Base-by-base conservation (phyloP, 1,284 basidiomycete genomes). In the Anthracocystis walkeri region DNA sequence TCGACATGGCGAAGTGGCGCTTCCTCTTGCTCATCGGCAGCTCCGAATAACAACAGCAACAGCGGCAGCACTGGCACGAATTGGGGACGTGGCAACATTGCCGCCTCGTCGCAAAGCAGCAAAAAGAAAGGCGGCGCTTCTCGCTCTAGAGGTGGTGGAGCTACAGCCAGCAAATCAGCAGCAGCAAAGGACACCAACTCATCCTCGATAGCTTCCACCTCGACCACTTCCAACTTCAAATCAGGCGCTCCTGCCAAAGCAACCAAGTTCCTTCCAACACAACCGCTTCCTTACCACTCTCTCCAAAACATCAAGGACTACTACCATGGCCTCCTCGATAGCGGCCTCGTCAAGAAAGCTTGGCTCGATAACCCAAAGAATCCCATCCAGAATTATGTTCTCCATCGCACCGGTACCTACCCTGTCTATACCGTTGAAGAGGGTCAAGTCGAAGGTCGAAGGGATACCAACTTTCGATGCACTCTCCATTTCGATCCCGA, bases 341-440 rank as follows among this genome's bases (percentile, higher is more conserved):
- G 66, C 55, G 76, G 73, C 38, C 69, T 72, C 54, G 59, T 78
- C 33, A 75, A 78, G 25, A 70, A 68, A n/a, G 51, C 64, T 11
- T 75, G 72, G 72, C 57, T 82, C 49, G 80, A 82, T 18, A 79
- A 83, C 21, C 78, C 81, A 7, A 82, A 82, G 48, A 82, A 76
- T 27, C 69, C 81, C 18, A 61, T 83, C 21, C 71, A 66, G 12
- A 71, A 73, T 55, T 82, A 83, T 52, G 71, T 78, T 10, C 62
- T 74, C 8, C 60, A 69, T 45, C 72, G 73, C 10, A 70, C 71
- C 27, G 77, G 72, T 14, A 58, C 65, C 7, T 51, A 64, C 8
- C 81, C 81, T 21, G 59, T 68, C 42, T 82, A 69, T 35, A 40
- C 52, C 12, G 58, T 51, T 48, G 59, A 71, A 29, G 77, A 82